A percentile compares a stretch with the other conserved stretches of the same genome.
phyloP scores from a whole-genome alignment of 73 alveolate genomes.

The Paramecium sonneborni region DNA sequence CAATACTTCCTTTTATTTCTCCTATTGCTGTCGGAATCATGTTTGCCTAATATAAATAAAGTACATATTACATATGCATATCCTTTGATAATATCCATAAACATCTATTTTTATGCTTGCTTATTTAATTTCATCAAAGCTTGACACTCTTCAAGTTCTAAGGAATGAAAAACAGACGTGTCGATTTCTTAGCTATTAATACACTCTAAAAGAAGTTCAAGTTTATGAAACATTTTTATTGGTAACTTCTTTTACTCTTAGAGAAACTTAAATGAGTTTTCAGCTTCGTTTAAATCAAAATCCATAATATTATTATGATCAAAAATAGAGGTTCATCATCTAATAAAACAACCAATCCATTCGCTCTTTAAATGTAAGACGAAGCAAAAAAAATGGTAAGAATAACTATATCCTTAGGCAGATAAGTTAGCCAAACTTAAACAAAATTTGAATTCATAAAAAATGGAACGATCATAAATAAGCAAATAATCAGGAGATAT shows the following conservation, averaged over 20 bases:
- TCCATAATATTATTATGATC: neutral
- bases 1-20: constrained; percentile 8
- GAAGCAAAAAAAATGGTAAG: constrained; percentile 43
- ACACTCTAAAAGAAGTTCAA: neutral
- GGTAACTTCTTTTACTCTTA: neutral
- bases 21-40: neutral
- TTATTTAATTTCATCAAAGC: constrained; percentile 11
- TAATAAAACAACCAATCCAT: neutral
- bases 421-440: constrained; percentile 43
- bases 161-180: neutral
- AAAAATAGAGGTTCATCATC: neutral
- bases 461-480: constrained; percentile 16
- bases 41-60: neutral
- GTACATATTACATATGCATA: neutral
- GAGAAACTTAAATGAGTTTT: neutral
- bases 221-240: neutral
- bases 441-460: neutral
- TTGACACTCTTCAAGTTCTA: constrained; percentile 11
- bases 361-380: neutral
- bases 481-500: neutral
- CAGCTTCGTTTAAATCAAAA: constrained; percentile 41
- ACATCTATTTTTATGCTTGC: constrained; percentile 13
- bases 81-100: neutral
- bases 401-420: neutral
- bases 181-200: neutral